phyloP scores from a whole-genome alignment of 139 green algal species.

The Coelastrella sp. region DNA sequence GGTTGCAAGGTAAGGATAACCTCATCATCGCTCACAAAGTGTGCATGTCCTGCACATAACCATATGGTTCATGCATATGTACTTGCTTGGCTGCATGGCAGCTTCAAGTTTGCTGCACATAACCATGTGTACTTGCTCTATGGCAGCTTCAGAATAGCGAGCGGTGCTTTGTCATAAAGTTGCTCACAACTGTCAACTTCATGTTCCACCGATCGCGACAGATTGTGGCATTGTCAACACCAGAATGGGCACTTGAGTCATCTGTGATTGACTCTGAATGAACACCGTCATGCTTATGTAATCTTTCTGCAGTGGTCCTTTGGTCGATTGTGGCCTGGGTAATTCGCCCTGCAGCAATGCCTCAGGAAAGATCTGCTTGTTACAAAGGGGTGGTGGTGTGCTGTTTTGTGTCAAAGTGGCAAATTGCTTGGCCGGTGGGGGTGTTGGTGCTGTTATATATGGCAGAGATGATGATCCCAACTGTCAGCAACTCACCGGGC shows the following conservation, averaged over 20 bases:
- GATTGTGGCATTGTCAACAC: no score
- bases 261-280: no score
- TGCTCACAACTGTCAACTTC: no score
- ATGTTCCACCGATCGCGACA: no score
- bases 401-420: constrained; percentile 12
- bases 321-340: background rate
- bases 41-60: no score
- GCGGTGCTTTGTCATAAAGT: no score
- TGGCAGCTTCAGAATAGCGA: no score
- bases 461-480: background rate
- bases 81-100: no score
- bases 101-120: no score
- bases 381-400: background rate
- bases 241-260: no score
- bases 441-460: constrained; percentile 20
- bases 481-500: background rate
- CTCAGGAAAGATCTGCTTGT: background rate
- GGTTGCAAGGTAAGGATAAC: background rate
- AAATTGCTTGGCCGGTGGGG: constrained; percentile 16
- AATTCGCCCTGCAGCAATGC: background rate
- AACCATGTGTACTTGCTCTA: no score
- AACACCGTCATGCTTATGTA: background rate
- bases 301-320: background rate
- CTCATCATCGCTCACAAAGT: background rate
- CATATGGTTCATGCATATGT: no score